Conservation (phyloP, 2,329 filamentous ascomycete species). For the Fusarium citri region DNA sequence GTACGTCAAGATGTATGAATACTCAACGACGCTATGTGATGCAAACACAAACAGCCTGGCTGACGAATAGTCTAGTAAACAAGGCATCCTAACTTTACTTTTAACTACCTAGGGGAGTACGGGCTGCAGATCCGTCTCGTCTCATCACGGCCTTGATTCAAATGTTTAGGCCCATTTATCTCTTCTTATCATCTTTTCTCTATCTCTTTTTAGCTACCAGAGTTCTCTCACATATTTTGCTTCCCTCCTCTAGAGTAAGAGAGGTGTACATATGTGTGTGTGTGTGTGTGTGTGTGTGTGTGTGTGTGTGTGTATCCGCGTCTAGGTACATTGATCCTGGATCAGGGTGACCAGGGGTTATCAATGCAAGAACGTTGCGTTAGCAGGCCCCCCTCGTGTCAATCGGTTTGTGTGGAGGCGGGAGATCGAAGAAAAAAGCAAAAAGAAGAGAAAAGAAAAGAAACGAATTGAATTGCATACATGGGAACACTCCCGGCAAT, state of each 20-base stretch:
- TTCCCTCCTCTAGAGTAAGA: constrained; percentile 1
- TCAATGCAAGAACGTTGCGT: constrained; percentile 13
- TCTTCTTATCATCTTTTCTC: background rate
- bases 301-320: background rate
- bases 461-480: constrained; percentile 15
- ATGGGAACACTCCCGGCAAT: constrained; percentile 7
- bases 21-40: constrained; percentile 11
- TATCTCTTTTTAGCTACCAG: background rate
- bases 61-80: background rate
- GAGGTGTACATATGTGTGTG: constrained; percentile 6
- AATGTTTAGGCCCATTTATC: constrained; percentile 5
- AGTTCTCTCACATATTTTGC: constrained; percentile 11
- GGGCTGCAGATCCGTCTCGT: constrained; percentile 36
- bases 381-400: constrained; percentile 28
- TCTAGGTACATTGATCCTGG: constrained; percentile 10
- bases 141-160: constrained; percentile 34
- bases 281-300: too few species aligned
- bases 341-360: constrained; percentile 22
- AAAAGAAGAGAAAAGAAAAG: constrained; percentile 38
- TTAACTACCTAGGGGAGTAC: constrained; percentile 15
- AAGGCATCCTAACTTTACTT: constrained; percentile 17
- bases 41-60: constrained; percentile 12
- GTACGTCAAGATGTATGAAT: constrained; percentile 20
- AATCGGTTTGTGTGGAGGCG: constrained; percentile 37
- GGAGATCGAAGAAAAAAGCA: constrained; percentile 42